Base-by-base conservation (phyloP, 2,329 filamentous ascomycete genomes). In the Podosphaera aphanis region DNA sequence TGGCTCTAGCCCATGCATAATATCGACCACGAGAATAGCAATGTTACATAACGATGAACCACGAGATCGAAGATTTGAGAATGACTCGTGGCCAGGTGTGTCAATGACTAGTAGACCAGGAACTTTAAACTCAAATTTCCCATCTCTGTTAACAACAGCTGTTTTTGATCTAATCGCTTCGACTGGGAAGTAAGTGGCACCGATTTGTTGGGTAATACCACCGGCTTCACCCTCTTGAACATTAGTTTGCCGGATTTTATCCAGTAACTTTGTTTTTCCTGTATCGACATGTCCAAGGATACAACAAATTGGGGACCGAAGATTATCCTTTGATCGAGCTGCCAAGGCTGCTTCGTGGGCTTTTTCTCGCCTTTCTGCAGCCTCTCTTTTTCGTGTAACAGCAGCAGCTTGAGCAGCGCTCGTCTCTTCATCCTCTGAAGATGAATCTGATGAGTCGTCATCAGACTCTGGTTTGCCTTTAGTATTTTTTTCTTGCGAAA, bases 241-340 rank as follows among this genome's bases (percentile, higher is more conserved):
- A 60, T 98, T 95, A 48, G 90, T 95, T 64, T 94, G 85, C 58
- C 90, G 82, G 59, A 98, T 83, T 69, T 98, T 98, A 70, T 98
- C 90, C 48, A 98, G 73, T 51, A 98, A 70, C 68, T 95, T 98
- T n/a, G 90, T 98, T 69, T 98, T 98, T 62, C 90, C 90, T 40
- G 92, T 98, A 77, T 98, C 90, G 74, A 98, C 90, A 74, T 98
- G 90, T 58, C 90, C 90, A 52, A 98, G 76, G 73, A 98, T 98
- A 79, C 88, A 95, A 71, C 90, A 95, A 64, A 98, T 98, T 45
- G 90, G 90, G 36, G 90, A 95, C 48, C 90, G 84, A 47, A 98
- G 74, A 63, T 98, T 79, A 61, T 98, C 86, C 64, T 83, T 85
- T 19, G 88, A 95, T 50, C 85, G 75, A 43, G 88, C 86, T 39